Evolutionary conservation across 164 flowering plant species (phyloP).

Genomic region (Sedum album): DNA sequence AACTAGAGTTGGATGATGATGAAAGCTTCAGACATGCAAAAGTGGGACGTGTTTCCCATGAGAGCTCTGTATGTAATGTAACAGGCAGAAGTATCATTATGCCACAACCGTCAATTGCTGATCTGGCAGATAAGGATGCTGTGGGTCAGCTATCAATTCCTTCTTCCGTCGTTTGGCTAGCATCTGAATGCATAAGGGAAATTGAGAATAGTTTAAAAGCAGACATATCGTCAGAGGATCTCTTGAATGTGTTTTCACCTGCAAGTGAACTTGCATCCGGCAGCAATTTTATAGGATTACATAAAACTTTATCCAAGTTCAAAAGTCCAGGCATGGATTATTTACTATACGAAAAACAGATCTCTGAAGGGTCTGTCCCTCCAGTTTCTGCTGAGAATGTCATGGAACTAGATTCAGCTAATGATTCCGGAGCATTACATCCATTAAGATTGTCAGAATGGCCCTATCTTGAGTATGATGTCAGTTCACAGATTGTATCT

Average conservation of each 20-base stretch:
- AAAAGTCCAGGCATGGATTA: conserved; percentile 19
- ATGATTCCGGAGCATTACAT: conserved; percentile 37
- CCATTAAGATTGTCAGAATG: conserved; percentile 54
- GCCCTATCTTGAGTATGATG: conserved; percentile 77
- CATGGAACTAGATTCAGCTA: conserved; percentile 28
- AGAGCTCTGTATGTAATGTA: conserved; percentile 53
- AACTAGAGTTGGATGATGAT: conserved; percentile 33
- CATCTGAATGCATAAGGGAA: conserved; percentile 57
- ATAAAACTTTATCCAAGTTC: conserved; percentile 40
- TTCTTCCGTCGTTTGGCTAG: conserved; percentile 40
- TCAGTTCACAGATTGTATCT: conserved; percentile 76
- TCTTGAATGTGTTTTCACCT: conserved; percentile 18
- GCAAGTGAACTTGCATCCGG: conserved; percentile 14
- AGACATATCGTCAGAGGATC: conserved; percentile 30
- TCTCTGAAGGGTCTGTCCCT: conserved; percentile 18
- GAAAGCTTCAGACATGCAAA: conserved; percentile 57
- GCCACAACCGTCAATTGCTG: conserved; percentile 19
- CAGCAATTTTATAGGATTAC: conserved; percentile 34
- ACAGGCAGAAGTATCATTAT: conserved; percentile 29
- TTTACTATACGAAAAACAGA: conserved; percentile 14
- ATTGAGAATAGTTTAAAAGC: conserved; percentile 58
- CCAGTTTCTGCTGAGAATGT: conserved; percentile 19
- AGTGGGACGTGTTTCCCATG: conserved; percentile 72
- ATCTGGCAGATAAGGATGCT: conserved; percentile 19
- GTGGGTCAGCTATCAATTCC: conserved; percentile 25